Base-by-base conservation (phyloP, 192 early-diverging fungal genomes). In the Entomortierella parvispora region DNA sequence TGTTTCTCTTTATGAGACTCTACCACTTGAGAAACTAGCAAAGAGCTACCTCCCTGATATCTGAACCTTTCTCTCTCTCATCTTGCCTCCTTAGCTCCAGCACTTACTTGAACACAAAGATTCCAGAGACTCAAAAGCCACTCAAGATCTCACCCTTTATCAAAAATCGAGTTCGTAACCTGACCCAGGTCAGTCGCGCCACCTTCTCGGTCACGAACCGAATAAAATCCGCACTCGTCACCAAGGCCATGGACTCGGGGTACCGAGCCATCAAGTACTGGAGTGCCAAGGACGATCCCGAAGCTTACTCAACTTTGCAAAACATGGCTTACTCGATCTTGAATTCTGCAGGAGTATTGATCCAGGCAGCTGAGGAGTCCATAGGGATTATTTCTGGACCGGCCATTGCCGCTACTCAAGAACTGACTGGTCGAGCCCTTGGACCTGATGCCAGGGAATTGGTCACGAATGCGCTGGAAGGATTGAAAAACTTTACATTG, bases 101-200 rank as follows among this genome's bases (percentile, higher is more conserved):
- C 32, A 42, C 71, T 3, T 67, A 57, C 33, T 25, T 76, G 29
- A 76, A 76, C 65, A 61, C 58, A 37, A 76, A 51, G 65, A 57
- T 76, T 46, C 65, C 71, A 31, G 71, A 76, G 37, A 76, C 46
- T 18, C 64, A 67, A 29, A 76, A 68, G 4, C 71, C 71, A 4
- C 59, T 76, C 43, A 60, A 33, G 33, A 76, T 76, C 53, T 76
- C 71, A 8, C 71, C 71, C 3, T 62, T 76, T 34, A 76, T 76
- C 59, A 76, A 62, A 58, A 76, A 76, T 20, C 64, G 71, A 15
- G 66, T 76, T 34, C 64, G 71, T 1, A 76, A 76, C 43, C 14
- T 76, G 29, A 62, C 64, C 51, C 46, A 57, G 34, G 64, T 62
- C 15, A 59, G 55, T 46, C 59, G 71, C 9, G 20, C 9, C 14